A percentile compares a stretch with the other conserved stretches of the same genome.
These are phyloP conservation scores for Clavispora asparagi DNA, from an alignment of 805 yeast species.

Conservation along the genomic window DNA sequence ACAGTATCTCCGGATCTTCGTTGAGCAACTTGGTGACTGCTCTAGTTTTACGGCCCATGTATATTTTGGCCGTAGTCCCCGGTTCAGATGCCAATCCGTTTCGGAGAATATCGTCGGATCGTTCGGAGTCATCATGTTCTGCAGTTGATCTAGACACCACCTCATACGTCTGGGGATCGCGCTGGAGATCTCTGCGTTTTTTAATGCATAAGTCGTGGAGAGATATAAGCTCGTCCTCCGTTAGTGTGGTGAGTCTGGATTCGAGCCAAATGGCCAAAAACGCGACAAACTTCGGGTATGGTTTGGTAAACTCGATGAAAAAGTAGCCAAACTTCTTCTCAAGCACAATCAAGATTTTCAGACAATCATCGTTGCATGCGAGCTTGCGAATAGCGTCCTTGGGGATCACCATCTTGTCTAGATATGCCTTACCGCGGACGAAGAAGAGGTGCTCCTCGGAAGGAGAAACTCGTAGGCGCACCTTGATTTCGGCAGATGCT, in stretches of 20 bases:
- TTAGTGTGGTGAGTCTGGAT: neutral
- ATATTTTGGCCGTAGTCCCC: neutral
- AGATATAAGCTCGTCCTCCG: constrained; percentile 4
- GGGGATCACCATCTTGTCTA: constrained; percentile 14
- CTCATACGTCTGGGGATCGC: constrained; percentile 4
- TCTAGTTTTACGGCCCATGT: constrained; percentile 4
- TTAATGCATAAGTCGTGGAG: neutral
- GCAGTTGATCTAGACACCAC: neutral
- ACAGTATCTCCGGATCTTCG: constrained; percentile 3
- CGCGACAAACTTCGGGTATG: neutral
- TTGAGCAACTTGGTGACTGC: constrained; percentile 2
- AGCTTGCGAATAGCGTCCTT: neutral
- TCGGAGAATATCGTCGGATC: constrained; percentile 8
- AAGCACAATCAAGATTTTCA: constrained; percentile 5
- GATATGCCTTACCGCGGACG: constrained; percentile 5
- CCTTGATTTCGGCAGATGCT: constrained; percentile 2
- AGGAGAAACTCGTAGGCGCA: constrained; percentile 8
- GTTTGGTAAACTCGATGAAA: constrained; percentile 1
- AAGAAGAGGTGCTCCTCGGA: constrained; percentile 7
- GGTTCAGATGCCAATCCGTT: constrained; percentile 9
- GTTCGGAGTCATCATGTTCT: neutral
- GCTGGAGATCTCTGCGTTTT: constrained; percentile 4
- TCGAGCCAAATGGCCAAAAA: neutral
- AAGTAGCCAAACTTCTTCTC: constrained; percentile 13
- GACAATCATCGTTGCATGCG: neutral